Evolutionary conservation across 306 rosid genomes (phyloP), one percentile per base, ranked within the genome.

Genomic region (Trifolium repens): DNA sequence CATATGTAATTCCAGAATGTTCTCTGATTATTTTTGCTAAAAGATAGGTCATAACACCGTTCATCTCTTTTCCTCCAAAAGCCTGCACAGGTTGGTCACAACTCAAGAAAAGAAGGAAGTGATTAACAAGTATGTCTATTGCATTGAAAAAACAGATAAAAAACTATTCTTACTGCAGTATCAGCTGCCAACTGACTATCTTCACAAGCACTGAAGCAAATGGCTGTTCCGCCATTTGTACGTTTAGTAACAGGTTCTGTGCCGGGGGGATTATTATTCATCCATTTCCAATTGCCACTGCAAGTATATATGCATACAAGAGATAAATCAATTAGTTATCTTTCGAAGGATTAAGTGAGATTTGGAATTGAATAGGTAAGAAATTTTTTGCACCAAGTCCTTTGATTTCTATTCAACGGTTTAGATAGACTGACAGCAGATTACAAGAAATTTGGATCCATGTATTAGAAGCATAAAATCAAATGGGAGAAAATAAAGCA

Each of bases 111-210:
- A 12, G 17, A 11, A 27, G 4, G 40, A 12, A 27, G 9, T 12
- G 8, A 13, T 16, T 5, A 17, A 59, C 5, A 59, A 59, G 4
- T 26, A 27, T 59, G 40, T 17, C 1, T 24, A 65, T 17, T 16
- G 47, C 70, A 11, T 40, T 40, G 52, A 35, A 43, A 22, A n/a
- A 13, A 16, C 9, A 5, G n/a, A 61, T 42, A 5, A 71, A 11
- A 65, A 55, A 39, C 47, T 17, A 40, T 8, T 16, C 85, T 83
- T 78, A 89, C 94, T 15, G 78, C 37, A 30, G 94, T 83, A 84
- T 90, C 94, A 6, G 87, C 80, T 52, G 98, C 92, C 78, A 87
- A 11, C 78, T 87, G 86, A 74, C 64, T 59, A 77, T 90, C 98
- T 37, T 53, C 84, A 73, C 96, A 90, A 44, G 98, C 94, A 72